Evolutionary conservation across 768 basidiomycete genomes (phyloP).

Genomic region (Russula virescens): DNA sequence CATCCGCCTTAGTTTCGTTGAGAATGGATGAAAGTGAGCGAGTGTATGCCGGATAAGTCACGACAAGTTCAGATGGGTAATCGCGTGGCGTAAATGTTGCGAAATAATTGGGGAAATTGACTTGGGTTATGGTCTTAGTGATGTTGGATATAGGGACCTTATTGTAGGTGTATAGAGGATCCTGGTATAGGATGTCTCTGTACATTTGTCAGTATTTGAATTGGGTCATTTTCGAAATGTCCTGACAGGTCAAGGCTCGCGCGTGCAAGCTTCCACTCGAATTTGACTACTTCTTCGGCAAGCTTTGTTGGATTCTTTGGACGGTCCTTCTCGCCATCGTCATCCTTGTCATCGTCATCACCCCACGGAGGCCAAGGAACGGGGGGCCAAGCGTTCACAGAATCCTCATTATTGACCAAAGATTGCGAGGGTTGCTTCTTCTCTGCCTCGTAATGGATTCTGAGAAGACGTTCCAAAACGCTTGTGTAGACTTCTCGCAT

Average conservation of each 20-base stretch:
- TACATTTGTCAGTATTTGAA: conserved; percentile 8
- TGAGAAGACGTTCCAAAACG: conserved; percentile 63
- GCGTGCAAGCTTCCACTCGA: conserved; percentile 73
- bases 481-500: conserved; percentile 64
- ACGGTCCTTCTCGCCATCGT: conserved; percentile 42
- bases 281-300: conserved; percentile 63
- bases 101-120: conserved; percentile 83
- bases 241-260: conserved; percentile 76
- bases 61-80: conserved; percentile 70
- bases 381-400: conserved; percentile 58
- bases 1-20: conserved; percentile 55
- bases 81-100: conserved; percentile 74
- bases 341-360: conserved; percentile 49
- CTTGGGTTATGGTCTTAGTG: conserved; percentile 60
- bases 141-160: conserved; percentile 68
- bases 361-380: conserved; percentile 89
- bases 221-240: background rate
- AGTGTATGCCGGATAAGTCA: conserved; percentile 78
- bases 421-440: conserved; percentile 25
- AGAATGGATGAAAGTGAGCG: conserved; percentile 63
- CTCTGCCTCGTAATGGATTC: conserved; percentile 47
- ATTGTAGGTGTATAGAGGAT: conserved; percentile 88
- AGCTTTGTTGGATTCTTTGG: conserved; percentile 54
- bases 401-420: conserved; percentile 33
- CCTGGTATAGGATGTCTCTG: conserved; percentile 64